phyloP scores from a whole-genome alignment of 345 rosid species.

The Rhizophora apiculata region DNA sequence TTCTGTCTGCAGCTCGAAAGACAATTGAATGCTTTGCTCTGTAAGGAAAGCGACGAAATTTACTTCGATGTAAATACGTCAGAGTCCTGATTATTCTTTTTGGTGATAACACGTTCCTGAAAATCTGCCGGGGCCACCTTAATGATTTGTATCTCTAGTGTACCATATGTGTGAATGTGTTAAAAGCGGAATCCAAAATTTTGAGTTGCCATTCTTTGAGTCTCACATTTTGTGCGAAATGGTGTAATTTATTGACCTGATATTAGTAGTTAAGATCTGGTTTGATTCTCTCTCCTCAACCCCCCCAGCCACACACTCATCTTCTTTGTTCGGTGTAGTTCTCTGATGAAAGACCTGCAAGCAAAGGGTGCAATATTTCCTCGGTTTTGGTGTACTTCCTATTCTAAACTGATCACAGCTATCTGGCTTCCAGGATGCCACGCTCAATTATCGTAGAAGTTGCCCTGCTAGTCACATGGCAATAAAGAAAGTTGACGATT shows the following conservation, averaged over 20 bases:
- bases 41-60: constrained; percentile 27
- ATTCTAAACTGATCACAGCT: too few relatives aligned
- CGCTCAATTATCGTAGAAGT: too few relatives aligned
- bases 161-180: constrained; percentile 31
- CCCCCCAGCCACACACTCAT: background rate
- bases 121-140: constrained; percentile 8
- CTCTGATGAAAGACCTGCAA: too few relatives aligned
- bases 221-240: constrained; percentile 28
- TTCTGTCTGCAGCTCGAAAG: constrained; percentile 61
- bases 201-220: constrained; percentile 41
- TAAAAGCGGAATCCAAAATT: constrained; percentile 34
- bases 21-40: constrained; percentile 47
- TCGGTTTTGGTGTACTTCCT: too few relatives aligned
- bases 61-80: constrained; percentile 4
- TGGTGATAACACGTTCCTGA: constrained; percentile 8
- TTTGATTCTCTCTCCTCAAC: background rate
- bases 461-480: too few relatives aligned
- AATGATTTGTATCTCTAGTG: constrained; percentile 34
- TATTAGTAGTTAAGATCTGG: constrained; percentile 28
- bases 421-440: too few relatives aligned
- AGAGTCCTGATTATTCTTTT: constrained; percentile 1
- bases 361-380: too few relatives aligned
- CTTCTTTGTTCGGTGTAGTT: too few relatives aligned
- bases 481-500: too few relatives aligned
- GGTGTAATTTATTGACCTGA: constrained; percentile 36